Evolutionary conservation across 768 basidiomycete species (phyloP).

Genomic region (Suillus variegatus): DNA sequence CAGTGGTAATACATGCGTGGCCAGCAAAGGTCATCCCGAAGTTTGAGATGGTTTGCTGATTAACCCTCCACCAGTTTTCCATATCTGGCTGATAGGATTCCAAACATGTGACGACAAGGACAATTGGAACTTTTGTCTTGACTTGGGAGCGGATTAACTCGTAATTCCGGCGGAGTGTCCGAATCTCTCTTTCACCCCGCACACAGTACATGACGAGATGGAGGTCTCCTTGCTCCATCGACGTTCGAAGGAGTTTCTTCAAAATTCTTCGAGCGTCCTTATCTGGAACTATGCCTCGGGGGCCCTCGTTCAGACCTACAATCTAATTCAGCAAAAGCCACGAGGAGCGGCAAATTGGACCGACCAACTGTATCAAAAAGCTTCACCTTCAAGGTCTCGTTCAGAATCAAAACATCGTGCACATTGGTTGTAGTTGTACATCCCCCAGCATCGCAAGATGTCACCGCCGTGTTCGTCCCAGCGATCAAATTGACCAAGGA

Average conservation of each 20-base stretch:
- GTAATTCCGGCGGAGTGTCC: slow-evolving; percentile 38
- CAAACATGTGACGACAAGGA: slow-evolving; percentile 40
- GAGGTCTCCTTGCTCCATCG: slow-evolving; percentile 26
- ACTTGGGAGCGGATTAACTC: slow-evolving; percentile 38
- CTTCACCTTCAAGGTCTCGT: too few species aligned
- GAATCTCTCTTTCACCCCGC: slow-evolving; percentile 38
- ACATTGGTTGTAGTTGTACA: background rate
- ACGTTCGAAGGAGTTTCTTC: background rate
- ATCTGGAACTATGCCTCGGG: too few species aligned
- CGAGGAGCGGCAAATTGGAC: too few species aligned
- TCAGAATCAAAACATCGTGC: background rate
- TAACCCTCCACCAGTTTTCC: slow-evolving; percentile 41
- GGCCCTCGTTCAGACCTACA: too few species aligned
- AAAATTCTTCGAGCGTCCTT: too few species aligned
- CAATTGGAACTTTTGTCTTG: slow-evolving; percentile 33
- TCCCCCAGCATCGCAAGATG: background rate
- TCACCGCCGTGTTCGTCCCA: accelerated
- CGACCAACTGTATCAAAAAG: too few species aligned
- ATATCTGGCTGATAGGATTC: slow-evolving; percentile 26
- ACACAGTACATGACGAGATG: slow-evolving; percentile 42
- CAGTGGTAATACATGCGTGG: background rate
- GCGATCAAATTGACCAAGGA: background rate
- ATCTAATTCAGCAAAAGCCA: too few species aligned
- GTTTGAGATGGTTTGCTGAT: slow-evolving; percentile 16
- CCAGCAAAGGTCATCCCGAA: background rate